Base-by-base conservation (phyloP, 2,329 filamentous ascomycete genomes). In the Fusarium dlaminii region DNA sequence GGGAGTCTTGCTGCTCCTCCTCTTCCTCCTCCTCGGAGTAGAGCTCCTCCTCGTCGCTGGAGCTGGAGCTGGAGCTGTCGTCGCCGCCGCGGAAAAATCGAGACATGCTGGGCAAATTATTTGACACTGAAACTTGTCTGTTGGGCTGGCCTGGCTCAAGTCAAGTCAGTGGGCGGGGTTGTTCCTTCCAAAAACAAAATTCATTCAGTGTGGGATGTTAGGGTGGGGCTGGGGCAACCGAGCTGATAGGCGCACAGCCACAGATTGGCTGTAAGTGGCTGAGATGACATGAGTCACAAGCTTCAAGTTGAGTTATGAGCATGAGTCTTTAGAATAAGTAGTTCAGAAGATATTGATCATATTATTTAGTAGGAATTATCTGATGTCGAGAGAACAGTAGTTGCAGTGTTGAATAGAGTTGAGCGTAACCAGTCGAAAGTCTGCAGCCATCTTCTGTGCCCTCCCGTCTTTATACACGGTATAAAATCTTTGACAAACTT, bases 1-100 rank as follows among this genome's bases (percentile, higher is more conserved):
- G 78, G 59, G 78, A 80, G 63, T 80, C 79, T 69, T 87, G 81
- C 79, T 90, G 85, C 75, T 91, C 86, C 75, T 86, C 78, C 78
- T 83, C 82, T 77, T 83, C 83, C 77, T 83, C 82, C 75, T 82
- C 81, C 69, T 80, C 81, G 78, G 89, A 90, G 91, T 97, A 97
- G 86, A 98, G 92, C 86, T 95, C 93, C 87, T 98, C 95, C 88
- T 98, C 96, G 79, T 98, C 96, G 81, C 94, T 97, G 89, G 94
- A 94, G 87, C 91, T 95, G 86, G 98, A 95, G 88, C 91, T 94
- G 81, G 96, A 98, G 91, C 95, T 98, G 86, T 97, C 95, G 87
- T 90, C 88, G 81, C 92, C 93, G 84, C 93, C 93, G 75, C 94
- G 93, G 90, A 98, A 98, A 87, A 98, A 99, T 87, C 95, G 93